Base-by-base conservation (phyloP, 176 grass and related monocot species). In the Aechmea fasciata region DNA sequence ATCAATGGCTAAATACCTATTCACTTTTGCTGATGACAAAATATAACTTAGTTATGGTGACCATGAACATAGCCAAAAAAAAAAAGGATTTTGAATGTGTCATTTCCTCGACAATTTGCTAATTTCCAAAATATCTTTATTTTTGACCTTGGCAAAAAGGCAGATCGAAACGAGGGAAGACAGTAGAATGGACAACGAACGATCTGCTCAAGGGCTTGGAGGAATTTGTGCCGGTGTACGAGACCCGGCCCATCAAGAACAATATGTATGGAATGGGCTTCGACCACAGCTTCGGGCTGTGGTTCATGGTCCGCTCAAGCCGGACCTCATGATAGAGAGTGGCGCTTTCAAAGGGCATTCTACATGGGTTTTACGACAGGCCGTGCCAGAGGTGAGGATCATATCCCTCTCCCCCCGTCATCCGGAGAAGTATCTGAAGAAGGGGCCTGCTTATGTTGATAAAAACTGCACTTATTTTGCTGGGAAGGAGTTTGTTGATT, bases 321-420 rank as follows among this genome's bases (percentile, higher is more conserved):
- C 89, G 10, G 74, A 92, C 66, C 70, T 97, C 63, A 92, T 97
- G 89, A 83, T 97, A 51, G 93, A 97, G 76, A 92, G 93, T 65
- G 93, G 93, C 11, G 89, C 93, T 47, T 90, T 90, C 69, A 97
- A 97, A 61, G 93, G 93, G 2, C 93, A 97, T 47, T 97, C 89
- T 3, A 92, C 93, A 0, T 97, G 93, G 93, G 84, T 90, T 52
- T 50, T 97, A 65, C 84, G 86, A 22, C 89, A 97, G 81, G 89
- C 93, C 48, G 89, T 88, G 86, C 89, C 84, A 64, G 69, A 81
- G 28, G 78, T 79, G 19, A 66, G 77, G 83, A 97, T 92, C 48
- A 77, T 97, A 67, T 92, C 89, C 0, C 74, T 97, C 55, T 73
- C 89, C 11, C 93, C 93, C 47, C 85, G 86, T 13, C 93, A 97